Evolutionary conservation across 345 rosid species (phyloP), one percentile per base, ranked within the genome.

Genomic region (Brassica juncea): DNA sequence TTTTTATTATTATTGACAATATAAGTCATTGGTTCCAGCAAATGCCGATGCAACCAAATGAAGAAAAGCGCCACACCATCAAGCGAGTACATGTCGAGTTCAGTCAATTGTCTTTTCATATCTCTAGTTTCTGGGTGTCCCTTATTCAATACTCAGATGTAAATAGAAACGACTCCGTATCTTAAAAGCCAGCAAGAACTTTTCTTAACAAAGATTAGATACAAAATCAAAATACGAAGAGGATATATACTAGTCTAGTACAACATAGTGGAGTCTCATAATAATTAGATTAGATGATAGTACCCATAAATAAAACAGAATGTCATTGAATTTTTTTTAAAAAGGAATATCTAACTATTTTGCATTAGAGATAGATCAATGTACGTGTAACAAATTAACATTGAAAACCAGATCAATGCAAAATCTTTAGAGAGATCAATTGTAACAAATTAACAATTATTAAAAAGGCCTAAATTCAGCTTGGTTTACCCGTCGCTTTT

Each of bases 41-140:
- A 77, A 87, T 68, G 64, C 44, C 90, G 10, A 6, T 86, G 4
- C 95, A 82, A 71, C 90, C 89, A 72, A 49, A 91, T 3, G 99
- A 93, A 82, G 94, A 90, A 78, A 83, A 90, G 83, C 84, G 97
- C 62, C 88, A 97, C 88, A 89, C 87, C 84, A 89, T 93, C 82
- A 84, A 91, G 98, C 93, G 77, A 78, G 68, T 69, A 12, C 59
- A 12, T 61, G 34, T 66, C n/a, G 10, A 52, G 15, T 42, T 66
- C 16, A 4, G 62, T 14, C 35, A 19, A n/a, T 14, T 72, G 27
- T 72, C 60, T 54, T 7, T 30, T 71, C 15, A 12, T 55, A 21
- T 54, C 54, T 63, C 44, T 55, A 39, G 57, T 78, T 35, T 7
- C 42, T 35, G 42, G 42, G 42, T 35, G 42, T 35, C 42, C 42